Evolutionary conservation across 768 basidiomycete genomes (phyloP).

Genomic region (Tylopilus plumbeoviolaceoides): DNA sequence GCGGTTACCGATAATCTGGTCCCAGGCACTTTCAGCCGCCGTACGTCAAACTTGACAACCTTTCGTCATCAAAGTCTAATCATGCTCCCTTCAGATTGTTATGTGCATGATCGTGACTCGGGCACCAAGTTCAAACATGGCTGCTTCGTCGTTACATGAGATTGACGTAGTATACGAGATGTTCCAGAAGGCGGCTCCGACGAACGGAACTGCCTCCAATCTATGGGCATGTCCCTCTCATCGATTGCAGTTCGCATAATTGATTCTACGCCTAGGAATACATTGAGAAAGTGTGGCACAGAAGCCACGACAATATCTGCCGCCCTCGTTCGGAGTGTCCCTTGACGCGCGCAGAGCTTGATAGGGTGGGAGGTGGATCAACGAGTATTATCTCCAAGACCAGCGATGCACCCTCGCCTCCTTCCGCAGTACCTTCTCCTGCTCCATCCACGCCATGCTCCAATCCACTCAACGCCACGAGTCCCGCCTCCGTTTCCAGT

Average conservation of each 20-base stretch:
- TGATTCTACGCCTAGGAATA: slow-evolving; percentile 30
- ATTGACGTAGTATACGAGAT: slow-evolving; percentile 41
- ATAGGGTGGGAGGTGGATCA: slow-evolving; percentile 49
- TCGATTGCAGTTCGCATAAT: neutral
- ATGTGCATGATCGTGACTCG: slow-evolving; percentile 53
- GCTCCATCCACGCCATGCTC: slow-evolving; percentile 15
- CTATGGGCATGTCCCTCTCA: slow-evolving; percentile 35
- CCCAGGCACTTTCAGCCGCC: slow-evolving; percentile 58
- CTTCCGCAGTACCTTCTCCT: slow-evolving; percentile 8
- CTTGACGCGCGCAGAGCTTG: slow-evolving; percentile 44
- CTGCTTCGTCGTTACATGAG: slow-evolving; percentile 45
- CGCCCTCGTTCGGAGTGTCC: slow-evolving; percentile 20
- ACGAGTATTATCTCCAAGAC: slow-evolving; percentile 40
- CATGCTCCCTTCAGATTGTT: slow-evolving; percentile 41
- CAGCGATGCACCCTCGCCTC: slow-evolving; percentile 1
- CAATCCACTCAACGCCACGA: neutral
- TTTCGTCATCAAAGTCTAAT: neutral
- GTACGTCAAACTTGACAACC: slow-evolving; percentile 36
- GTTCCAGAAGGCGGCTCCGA: slow-evolving; percentile 45
- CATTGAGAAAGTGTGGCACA: slow-evolving; percentile 38
- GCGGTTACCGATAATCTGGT: slow-evolving; percentile 57
- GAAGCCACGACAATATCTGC: slow-evolving; percentile 41
- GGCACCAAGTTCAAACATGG: slow-evolving; percentile 46
- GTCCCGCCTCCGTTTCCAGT: neutral
- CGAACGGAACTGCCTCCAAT: slow-evolving; percentile 43